A percentile compares a stretch with the other conserved stretches of the same genome.
Evolutionary conservation across 306 rosid species (phyloP).

Genomic region (Quercus parvula): DNA sequence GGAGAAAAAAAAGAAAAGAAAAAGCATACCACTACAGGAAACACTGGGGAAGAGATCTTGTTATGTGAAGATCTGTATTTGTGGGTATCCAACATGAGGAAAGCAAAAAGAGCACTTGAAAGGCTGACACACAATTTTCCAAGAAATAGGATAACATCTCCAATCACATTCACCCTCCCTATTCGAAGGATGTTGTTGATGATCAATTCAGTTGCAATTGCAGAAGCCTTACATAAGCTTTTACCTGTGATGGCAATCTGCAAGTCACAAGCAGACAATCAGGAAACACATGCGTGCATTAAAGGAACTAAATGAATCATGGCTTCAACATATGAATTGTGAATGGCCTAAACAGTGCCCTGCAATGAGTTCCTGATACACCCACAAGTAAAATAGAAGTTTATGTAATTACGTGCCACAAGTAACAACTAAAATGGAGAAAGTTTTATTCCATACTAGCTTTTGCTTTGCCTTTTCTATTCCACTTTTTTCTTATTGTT

Average conservation of each 20-base stretch:
- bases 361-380: not conserved
- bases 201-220: conserved; percentile 79
- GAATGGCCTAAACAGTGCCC: not conserved
- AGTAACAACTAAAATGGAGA: not conserved
- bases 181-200: conserved; percentile 85
- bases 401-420: not conserved
- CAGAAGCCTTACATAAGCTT: conserved; percentile 78
- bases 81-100: conserved; percentile 92
- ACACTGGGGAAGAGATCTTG: conserved; percentile 94
- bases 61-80: conserved; percentile 67
- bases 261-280: conserved; percentile 18
- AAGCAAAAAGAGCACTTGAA: conserved; percentile 83
- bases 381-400: not conserved
- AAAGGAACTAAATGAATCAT: not conserved
- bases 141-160: conserved; percentile 90
- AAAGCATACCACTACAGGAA: conserved; percentile 80
- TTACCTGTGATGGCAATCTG: conserved; percentile 95
- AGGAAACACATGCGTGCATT: conserved; percentile 3
- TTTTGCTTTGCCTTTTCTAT: not conserved
- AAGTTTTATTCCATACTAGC: not conserved
- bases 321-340: not conserved
- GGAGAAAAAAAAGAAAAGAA: not conserved
- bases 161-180: conserved; percentile 90
- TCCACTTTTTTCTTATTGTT: not conserved
- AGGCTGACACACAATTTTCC: conserved; percentile 94